These are phyloP conservation scores for Persicaria maculosa DNA, from an alignment of 148 eudicot genomes.

Conservation along the genomic window DNA sequence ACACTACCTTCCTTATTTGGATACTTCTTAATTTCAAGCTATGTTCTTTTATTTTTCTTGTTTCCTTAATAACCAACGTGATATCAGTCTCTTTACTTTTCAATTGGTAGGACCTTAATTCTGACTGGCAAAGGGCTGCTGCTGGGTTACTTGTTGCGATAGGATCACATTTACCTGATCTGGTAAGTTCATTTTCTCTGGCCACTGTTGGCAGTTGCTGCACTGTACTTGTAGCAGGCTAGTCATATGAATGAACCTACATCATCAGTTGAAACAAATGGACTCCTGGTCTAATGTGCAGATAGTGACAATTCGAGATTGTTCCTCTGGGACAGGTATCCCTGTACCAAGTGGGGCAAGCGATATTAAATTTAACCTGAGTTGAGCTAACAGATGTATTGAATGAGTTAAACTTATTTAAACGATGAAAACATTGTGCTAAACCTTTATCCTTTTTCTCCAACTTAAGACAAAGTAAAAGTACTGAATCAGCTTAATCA, in stretches of 20 bases:
- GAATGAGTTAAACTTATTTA: not conserved
- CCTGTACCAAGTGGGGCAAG: not conserved
- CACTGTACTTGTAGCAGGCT: not conserved
- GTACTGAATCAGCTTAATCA: not conserved
- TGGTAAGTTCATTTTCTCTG: constrained; percentile 45
- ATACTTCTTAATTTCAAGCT: not conserved
- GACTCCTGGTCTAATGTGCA: not conserved
- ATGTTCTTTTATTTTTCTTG: not conserved
- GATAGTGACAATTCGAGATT: not conserved
- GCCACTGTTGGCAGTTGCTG: constrained; percentile 1
- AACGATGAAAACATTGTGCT: not conserved
- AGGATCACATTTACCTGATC: constrained; percentile 86
- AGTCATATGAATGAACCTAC: not conserved
- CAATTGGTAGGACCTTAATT: constrained; percentile 58
- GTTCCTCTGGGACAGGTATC: not conserved
- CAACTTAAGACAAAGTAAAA: not conserved
- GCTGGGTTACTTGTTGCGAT: constrained; percentile 83
- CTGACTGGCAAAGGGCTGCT: constrained; percentile 98
- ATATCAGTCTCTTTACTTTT: not conserved
- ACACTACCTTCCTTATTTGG: not conserved
- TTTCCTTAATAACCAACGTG: not conserved
- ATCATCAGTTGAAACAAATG: not conserved
- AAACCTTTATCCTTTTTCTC: not conserved
- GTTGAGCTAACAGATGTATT: not conserved
- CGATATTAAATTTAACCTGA: no score